Evolutionary conservation across 805 yeast genomes (phyloP).

Genomic region (Tetrapisispora nanseiensis): DNA sequence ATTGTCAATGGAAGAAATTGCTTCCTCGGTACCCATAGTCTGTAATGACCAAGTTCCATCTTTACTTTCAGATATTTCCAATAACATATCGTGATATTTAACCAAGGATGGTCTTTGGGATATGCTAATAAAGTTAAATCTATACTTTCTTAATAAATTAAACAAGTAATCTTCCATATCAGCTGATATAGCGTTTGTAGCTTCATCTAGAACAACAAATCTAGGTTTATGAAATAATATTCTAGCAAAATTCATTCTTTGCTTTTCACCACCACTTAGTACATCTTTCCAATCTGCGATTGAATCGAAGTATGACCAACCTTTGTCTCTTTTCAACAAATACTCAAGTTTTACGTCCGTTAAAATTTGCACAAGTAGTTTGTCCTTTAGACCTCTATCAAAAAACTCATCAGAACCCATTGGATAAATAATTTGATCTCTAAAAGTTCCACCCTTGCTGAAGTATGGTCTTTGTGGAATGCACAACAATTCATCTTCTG

Average conservation of each 20-base stretch:
- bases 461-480: slow-evolving; percentile 85
- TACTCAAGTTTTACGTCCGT: slow-evolving; percentile 74
- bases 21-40: slow-evolving; percentile 55
- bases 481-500: slow-evolving; percentile 56
- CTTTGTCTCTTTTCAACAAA: slow-evolving; percentile 54
- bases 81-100: slow-evolving; percentile 71
- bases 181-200: slow-evolving; percentile 85
- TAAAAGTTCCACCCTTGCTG: slow-evolving; percentile 61
- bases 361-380: slow-evolving; percentile 54
- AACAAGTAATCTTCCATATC: slow-evolving; percentile 85
- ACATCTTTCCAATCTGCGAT: slow-evolving; percentile 76
- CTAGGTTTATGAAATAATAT: slow-evolving; percentile 69
- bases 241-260: slow-evolving; percentile 81
- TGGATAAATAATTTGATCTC: slow-evolving; percentile 90
- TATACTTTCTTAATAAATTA: slow-evolving; percentile 57
- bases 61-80: slow-evolving; percentile 54
- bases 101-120: slow-evolving; percentile 76
- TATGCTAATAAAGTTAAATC: slow-evolving; percentile 70
- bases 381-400: slow-evolving; percentile 60
- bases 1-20: slow-evolving; percentile 56
- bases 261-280: slow-evolving; percentile 95
- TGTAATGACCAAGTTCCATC: slow-evolving; percentile 51
- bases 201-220: slow-evolving; percentile 80
- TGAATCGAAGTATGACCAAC: slow-evolving; percentile 36
- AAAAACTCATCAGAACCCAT: slow-evolving; percentile 68